Base-by-base conservation (phyloP, 2,329 filamentous ascomycete genomes). In the Zasmidium cellare region DNA sequence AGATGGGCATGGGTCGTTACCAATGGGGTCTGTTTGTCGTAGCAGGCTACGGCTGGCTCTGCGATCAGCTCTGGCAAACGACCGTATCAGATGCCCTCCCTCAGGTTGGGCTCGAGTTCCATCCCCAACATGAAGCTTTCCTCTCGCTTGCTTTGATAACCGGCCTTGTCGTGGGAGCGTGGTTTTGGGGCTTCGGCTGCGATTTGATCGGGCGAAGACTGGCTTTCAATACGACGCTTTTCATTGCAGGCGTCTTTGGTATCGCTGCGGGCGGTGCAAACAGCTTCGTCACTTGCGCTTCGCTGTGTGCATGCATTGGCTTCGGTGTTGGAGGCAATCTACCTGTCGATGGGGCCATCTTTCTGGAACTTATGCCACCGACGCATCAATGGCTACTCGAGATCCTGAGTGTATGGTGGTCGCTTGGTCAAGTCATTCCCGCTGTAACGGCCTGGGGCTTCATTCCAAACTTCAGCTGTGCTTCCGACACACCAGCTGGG, bases 1-100 rank as follows among this genome's bases (percentile, higher is more conserved):
- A 94, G 70, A 93, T 93, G 66, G 80, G 81, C 45, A 81, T 83
- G 78, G 80, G 80, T 3, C 71, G 69, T 54, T 83, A 82, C 59
- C 80, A 83, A 63, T 82, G 78, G 79, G 71, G 68, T 56, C 69
- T 71, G 56, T 83, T 79, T 79, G 63, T 69, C 2, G 69, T 83
- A 0, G 83, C 80, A 59, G 81, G 81, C 45, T 80, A 82, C 35
- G 81, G 81, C 0, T 83, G 82, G 64, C 69, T 83, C 46, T 74
- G 84, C 45, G 83, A 85, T 63, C 69, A 84, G 24, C 73, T 83
- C 48, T 85, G 82, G 80, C 92, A 14, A n/a, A 41, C 35, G 35
- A 41, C 35, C 7, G 35, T 41, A 6, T 41, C 35, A 3, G 35
- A 41, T 41, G 90, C 85, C 1, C 79, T 93, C 81, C 82, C 2